A percentile compares a stretch with the other conserved stretches of the same genome.
Conservation (phyloP, 192 early-diverging fungal genomes). For the Coemansia sp. region DNA sequence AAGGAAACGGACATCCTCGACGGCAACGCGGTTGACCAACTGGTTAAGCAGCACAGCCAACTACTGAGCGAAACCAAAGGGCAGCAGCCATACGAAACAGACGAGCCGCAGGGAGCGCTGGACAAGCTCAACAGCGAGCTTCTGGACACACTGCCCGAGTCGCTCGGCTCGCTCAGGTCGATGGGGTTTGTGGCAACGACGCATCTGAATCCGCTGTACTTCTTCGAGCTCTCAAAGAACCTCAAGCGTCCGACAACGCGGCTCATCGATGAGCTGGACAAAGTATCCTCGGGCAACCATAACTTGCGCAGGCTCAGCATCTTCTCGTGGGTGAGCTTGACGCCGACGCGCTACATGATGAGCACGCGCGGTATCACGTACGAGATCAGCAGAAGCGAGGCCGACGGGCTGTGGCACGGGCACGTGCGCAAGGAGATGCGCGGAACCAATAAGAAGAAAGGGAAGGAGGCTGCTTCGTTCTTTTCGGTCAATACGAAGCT, state of each 20-base stretch:
- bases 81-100: background rate
- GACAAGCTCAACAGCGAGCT: conserved; percentile 11
- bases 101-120: conserved; percentile 3
- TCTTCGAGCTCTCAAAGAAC: conserved; percentile 16
- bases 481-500: conserved; percentile 8
- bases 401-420: conserved; percentile 14
- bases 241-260: background rate
- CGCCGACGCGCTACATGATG: conserved; percentile 22
- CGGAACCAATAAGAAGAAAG: background rate
- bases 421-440: background rate
- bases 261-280: conserved; percentile 9
- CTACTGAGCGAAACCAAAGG: background rate
- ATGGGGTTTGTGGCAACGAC: conserved; percentile 28
- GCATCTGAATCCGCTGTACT: conserved; percentile 35
- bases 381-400: conserved; percentile 8
- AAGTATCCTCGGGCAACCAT: conserved; percentile 26
- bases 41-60: conserved; percentile 4
- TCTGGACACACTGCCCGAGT: background rate
- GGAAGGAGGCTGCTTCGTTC: background rate
- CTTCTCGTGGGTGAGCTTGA: conserved; percentile 36
- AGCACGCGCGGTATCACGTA: background rate
- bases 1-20: conserved; percentile 48
- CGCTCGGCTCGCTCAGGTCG: conserved; percentile 19
- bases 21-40: background rate
- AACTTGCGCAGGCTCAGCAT: conserved; percentile 22